Base-by-base conservation (phyloP, 2,329 filamentous ascomycete genomes). In the Cordyceps farinosa region DNA sequence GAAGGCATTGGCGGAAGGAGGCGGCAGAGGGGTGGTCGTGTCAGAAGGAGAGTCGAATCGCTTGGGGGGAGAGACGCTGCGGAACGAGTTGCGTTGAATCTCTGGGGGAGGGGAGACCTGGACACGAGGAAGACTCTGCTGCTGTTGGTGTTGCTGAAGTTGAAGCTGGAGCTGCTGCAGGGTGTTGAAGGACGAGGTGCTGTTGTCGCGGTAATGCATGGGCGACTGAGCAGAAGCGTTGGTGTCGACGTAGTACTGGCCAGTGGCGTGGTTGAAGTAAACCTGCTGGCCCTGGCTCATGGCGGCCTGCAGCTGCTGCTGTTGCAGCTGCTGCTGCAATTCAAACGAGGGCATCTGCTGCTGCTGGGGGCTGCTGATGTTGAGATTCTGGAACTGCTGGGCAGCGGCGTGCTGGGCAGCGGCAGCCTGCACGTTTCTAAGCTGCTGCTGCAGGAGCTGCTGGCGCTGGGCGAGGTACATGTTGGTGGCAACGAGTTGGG, bases 391-490 rank as follows among this genome's bases (percentile, higher is more conserved):
- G 71, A 93, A 90, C 76, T 93, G 90, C 77, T 92, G 90, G 22
- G 22, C 40, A 38, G 51, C 48, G 52, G 42, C 60, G 29, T 62
- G 60, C 10, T 62, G 60, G 32, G 52, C 60, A 65, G 91, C 90
- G 44, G 90, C 90, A 59, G 88, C 87, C 71, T 94, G 95, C 30
- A 97, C 87, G 67, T 81, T 90, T 69, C 92, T 86, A 68, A 98
- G 84, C 78, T 98, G 92, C 78, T 97, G 93, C 78, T 98, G 93
- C 59, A 98, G 86, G 67, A 91, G 90, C 79, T 97, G 92, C 78
- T 98, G 94, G 78, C 97, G 93, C 73, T 97, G 92, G 47, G 92
- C 92, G 57, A 99, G 84, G 73, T 96, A 96, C 74, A 95, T 80
- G 75, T 97, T 97, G 71, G 92, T 96, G 63, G 92, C 90, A 72